These are phyloP conservation scores for Ajuga reptans DNA, from an alignment of 305 asterid species.

Conservation along the genomic window DNA sequence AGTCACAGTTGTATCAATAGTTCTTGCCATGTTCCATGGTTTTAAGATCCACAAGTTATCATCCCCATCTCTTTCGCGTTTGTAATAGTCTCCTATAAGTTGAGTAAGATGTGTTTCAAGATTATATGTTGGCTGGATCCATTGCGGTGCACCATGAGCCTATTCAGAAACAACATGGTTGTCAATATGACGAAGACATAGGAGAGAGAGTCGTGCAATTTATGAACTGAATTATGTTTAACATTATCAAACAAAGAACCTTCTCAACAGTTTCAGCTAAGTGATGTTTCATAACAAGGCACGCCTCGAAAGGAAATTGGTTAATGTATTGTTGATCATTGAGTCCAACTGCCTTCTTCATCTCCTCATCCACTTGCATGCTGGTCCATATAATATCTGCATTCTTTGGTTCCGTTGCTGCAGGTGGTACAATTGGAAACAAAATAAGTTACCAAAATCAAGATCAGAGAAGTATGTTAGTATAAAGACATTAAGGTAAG, in stretches of 20 bases:
- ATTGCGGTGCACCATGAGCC: slow-evolving; percentile 81
- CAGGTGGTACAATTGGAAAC: slow-evolving; percentile 22
- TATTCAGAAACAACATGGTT: slow-evolving; percentile 27
- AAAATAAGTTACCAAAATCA: slow-evolving; percentile 4
- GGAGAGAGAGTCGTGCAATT: background rate
- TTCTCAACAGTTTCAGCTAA: slow-evolving; percentile 81
- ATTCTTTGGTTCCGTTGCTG: slow-evolving; percentile 82
- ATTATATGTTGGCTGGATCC: slow-evolving; percentile 96
- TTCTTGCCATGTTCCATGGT: slow-evolving; percentile 99
- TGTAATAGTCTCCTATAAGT: slow-evolving; percentile 67
- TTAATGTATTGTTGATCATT: slow-evolving; percentile 68
- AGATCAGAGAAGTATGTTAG: background rate
- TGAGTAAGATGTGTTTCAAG: slow-evolving; percentile 87
- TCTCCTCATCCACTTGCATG: slow-evolving; percentile 80
- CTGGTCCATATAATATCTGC: slow-evolving; percentile 94
- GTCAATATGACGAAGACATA: background rate
- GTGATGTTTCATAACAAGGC: slow-evolving; percentile 95
- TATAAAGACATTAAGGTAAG: background rate
- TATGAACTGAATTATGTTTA: slow-evolving; percentile 6
- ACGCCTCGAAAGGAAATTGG: slow-evolving; percentile 96
- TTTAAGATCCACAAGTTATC: slow-evolving; percentile 91
- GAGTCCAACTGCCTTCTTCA: slow-evolving; percentile 68
- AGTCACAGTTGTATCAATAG: slow-evolving; percentile 83
- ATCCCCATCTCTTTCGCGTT: slow-evolving; percentile 50
- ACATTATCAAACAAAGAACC: slow-evolving; percentile 34